These are phyloP conservation scores for Hypoxylon fuscum DNA, from an alignment of 495 filamentous ascomycete species.

Conservation along the genomic window DNA sequence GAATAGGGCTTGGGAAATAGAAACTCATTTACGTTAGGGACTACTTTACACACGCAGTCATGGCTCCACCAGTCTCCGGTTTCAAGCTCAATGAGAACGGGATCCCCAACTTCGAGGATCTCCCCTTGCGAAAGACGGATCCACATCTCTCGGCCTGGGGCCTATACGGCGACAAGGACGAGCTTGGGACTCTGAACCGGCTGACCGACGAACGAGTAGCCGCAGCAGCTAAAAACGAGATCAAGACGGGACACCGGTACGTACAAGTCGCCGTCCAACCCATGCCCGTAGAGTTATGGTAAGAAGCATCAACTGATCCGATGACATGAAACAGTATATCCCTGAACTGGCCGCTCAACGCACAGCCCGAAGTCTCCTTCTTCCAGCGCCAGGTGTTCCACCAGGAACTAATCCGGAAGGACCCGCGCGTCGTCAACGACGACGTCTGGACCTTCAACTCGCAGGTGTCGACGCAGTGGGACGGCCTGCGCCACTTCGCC, in stretches of 20 bases:
- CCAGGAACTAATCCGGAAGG: conserved; percentile 50
- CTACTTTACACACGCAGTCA: conserved; percentile 5
- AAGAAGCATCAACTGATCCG: neutral
- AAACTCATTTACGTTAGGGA: no score
- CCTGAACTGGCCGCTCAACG: conserved; percentile 56
- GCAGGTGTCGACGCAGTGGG: conserved; percentile 59
- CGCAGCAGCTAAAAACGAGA: conserved; percentile 58
- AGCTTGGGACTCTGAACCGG: conserved; percentile 58
- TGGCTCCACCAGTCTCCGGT: conserved; percentile 43
- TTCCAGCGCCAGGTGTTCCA: conserved; percentile 52
- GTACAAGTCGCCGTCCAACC: neutral
- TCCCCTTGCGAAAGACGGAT: conserved; percentile 52
- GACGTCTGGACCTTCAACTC: conserved; percentile 70
- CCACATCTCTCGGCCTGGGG: conserved; percentile 59
- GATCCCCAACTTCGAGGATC: conserved; percentile 54
- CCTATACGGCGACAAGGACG: conserved; percentile 58
- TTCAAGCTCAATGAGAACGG: conserved; percentile 53
- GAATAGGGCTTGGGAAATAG: no score
- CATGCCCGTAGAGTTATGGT: no score
- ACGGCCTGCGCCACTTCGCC: conserved; percentile 56
- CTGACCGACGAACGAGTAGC: conserved; percentile 55
- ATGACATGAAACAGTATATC: conserved; percentile 44
- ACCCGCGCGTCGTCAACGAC: conserved; percentile 60
- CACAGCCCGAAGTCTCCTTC: conserved; percentile 48
- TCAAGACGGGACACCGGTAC: conserved; percentile 56